Percentiles rank a stretch among this genome's conserved stretches.
These are phyloP conservation scores for Pythium utonaiense DNA, from an alignment of 352 stramenopile genomes.

Conservation along the genomic window DNA sequence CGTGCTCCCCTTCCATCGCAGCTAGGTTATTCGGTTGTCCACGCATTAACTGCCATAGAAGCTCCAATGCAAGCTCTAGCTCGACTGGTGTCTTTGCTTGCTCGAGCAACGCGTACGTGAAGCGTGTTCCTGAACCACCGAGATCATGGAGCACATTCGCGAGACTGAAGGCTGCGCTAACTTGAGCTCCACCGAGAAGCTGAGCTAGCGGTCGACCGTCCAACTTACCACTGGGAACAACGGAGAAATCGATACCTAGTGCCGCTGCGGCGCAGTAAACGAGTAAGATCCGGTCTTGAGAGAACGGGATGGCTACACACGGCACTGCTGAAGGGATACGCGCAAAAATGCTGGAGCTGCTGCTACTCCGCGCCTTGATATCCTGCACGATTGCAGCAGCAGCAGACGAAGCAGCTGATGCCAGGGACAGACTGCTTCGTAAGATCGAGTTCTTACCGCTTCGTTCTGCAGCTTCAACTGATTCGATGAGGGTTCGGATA, in stretches of 20 bases:
- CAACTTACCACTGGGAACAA: slow-evolving; percentile 44
- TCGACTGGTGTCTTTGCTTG: slow-evolving; percentile 35
- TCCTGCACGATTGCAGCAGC: slow-evolving; percentile 68
- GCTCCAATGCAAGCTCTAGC: slow-evolving; percentile 41
- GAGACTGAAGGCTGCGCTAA: slow-evolving; percentile 28
- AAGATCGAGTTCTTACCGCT: slow-evolving; percentile 45
- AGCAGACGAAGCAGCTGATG: slow-evolving; percentile 54
- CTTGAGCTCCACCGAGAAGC: slow-evolving; percentile 41
- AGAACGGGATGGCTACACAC: slow-evolving; percentile 43
- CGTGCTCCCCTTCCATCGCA: slow-evolving; percentile 68
- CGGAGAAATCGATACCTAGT: slow-evolving; percentile 29
- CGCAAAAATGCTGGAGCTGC: slow-evolving; percentile 39
- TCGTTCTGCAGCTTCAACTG: slow-evolving; percentile 57
- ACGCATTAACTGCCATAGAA: slow-evolving; percentile 36
- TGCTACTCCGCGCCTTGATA: slow-evolving; percentile 41
- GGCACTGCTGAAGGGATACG: slow-evolving; percentile 50
- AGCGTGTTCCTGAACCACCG: slow-evolving; percentile 43
- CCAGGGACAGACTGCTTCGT: slow-evolving; percentile 46
- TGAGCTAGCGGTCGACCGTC: slow-evolving; percentile 57
- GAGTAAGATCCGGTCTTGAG: slow-evolving; percentile 48
- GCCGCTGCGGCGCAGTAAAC: slow-evolving; percentile 45
- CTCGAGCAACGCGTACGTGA: slow-evolving; percentile 52
- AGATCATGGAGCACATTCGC: slow-evolving; percentile 40
- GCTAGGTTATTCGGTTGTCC: slow-evolving; percentile 39
- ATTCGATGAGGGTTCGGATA: slow-evolving; percentile 62